Base-by-base conservation (phyloP, 2,329 filamentous ascomycete species). In the Plenodomus biglobosus region DNA sequence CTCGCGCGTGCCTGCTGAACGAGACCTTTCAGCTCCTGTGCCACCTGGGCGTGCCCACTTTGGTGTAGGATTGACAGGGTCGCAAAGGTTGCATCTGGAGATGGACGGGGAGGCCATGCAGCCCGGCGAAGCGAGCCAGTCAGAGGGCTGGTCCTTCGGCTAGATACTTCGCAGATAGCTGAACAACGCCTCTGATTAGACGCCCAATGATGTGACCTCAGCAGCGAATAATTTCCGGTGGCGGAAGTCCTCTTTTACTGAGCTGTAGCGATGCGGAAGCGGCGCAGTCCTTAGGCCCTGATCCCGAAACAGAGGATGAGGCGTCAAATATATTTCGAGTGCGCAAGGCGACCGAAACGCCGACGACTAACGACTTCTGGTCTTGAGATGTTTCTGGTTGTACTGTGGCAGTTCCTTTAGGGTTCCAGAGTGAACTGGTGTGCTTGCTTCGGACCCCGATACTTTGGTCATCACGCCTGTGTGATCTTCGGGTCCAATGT, bases 101-200 rank as follows among this genome's bases (percentile, higher is more conserved):
- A 32, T 32, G 50, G 44, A 40, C 30, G 42, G 44, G 48, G 48
- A 44, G 32, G 40, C 48, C 13, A 50, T 42, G 35, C 24, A 34
- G 36, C 38, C n/a, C 46, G 38, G 46, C 24, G 51, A 61, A 63
- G 51, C 54, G 61, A 61, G 35, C 56, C 56, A 63, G 45, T 66
- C 22, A 45, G 36, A 52, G 45, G 16, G 38, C 24, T 19, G 30
- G 41, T 42, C 45, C 50, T 52, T 32, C 38, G 42, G 44, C 44
- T 35, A 18, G 42, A 45, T 40, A 52, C 4, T 18, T 37, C 19
- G 16, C 50, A 24, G 59, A 51, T 53, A 40, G 48, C 18, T 38
- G 37, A 39, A 42, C 38, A 52, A 42, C 51, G 42, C 46, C 46
- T 47, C 35, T 47, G 38, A 35, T 45, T 46, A 30, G 21, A 46